Conservation (phyloP, 139 green algal genomes). For the Asterochloris sp. region DNA sequence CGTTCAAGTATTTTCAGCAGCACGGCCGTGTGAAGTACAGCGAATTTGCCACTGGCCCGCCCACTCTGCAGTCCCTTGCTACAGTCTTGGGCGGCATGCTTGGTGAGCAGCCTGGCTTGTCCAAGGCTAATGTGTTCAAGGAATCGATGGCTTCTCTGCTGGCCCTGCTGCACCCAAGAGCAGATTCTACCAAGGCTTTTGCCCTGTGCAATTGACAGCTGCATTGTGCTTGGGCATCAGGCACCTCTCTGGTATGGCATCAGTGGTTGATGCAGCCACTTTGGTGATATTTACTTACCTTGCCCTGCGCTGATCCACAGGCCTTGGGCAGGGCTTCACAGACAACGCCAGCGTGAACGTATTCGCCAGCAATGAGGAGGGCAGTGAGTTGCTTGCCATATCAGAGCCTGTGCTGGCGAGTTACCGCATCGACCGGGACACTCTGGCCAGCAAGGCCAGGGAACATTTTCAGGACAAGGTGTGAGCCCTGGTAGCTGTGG, state of each 20-base stretch:
- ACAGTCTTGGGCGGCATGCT: neutral
- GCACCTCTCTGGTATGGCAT: too few species aligned
- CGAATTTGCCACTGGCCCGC: conserved; percentile 55
- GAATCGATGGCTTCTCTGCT: too few species aligned
- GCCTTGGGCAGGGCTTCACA: conserved; percentile 43
- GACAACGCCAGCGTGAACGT: conserved; percentile 79
- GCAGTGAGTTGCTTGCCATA: conserved; percentile 36
- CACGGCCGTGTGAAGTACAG: conserved; percentile 46
- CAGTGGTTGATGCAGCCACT: too few species aligned
- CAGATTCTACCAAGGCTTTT: too few species aligned
- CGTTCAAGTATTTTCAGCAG: conserved; percentile 36
- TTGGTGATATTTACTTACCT: neutral
- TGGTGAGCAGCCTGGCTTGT: too few species aligned
- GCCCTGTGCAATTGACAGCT: too few species aligned
- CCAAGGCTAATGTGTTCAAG: too few species aligned
- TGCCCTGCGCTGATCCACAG: neutral
- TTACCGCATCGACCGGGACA: conserved; percentile 46
- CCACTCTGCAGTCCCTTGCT: conserved; percentile 16
- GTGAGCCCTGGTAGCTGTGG: too few species aligned
- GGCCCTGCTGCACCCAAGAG: too few species aligned
- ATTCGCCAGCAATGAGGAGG: conserved; percentile 30
- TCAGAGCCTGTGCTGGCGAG: conserved; percentile 57
- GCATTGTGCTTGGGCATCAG: too few species aligned
- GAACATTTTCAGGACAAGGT: conserved; percentile 30
- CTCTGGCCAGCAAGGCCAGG: conserved; percentile 48